Evolutionary conservation across 257 asterid genomes (phyloP).

Genomic region (Scutellaria baicalensis): DNA sequence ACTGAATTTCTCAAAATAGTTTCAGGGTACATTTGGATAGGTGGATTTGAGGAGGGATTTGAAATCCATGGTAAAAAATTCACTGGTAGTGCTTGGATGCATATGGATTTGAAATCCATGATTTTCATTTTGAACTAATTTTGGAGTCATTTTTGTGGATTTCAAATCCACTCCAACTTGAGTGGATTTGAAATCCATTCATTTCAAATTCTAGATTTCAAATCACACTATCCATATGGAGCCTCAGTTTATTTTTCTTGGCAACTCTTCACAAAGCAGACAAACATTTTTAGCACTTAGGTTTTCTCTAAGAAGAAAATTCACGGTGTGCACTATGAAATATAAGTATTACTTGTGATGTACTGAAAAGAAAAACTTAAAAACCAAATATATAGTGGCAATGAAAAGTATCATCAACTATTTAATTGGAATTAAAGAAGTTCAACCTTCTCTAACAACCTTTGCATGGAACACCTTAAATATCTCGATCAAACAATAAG

Average conservation of each 20-base stretch:
- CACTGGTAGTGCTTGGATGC: too few species aligned
- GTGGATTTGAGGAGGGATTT: too few species aligned
- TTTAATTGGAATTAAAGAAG: background rate
- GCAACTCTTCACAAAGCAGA: background rate
- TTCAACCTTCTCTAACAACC: slow-evolving; percentile 66
- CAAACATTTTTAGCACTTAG: background rate
- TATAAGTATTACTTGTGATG: background rate
- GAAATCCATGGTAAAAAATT: too few species aligned
- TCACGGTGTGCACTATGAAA: background rate
- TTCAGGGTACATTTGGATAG: too few species aligned
- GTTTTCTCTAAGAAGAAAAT: background rate
- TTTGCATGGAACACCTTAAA: slow-evolving; percentile 55
- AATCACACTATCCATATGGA: too few species aligned
- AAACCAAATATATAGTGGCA: background rate
- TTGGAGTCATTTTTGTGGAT: too few species aligned
- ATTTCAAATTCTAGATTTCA: too few species aligned
- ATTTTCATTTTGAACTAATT: too few species aligned
- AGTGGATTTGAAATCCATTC: too few species aligned
- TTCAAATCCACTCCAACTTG: too few species aligned
- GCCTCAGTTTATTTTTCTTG: background rate
- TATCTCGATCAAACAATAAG: slow-evolving; percentile 69
- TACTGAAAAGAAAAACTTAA: background rate
- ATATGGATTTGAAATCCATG: too few species aligned
- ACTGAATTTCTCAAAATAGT: too few species aligned
- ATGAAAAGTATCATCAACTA: background rate